phyloP scores from a whole-genome alignment of 495 filamentous ascomycete genomes.

The Podospora bellae-mahoneyi region DNA sequence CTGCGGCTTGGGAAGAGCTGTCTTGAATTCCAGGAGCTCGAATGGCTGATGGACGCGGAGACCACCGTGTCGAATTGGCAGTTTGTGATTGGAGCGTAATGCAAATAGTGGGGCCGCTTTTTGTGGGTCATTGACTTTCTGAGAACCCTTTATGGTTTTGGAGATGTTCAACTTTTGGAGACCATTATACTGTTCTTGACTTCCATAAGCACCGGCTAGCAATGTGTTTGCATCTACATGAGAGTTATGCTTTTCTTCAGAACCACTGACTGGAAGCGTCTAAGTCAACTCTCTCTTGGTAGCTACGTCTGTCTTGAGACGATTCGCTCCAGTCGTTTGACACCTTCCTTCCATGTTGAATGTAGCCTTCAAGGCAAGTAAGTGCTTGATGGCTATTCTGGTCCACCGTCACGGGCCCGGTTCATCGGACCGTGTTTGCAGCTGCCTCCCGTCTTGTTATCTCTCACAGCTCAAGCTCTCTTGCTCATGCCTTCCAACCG shows the following conservation, averaged over 20 bases:
- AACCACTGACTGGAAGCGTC: too few relatives aligned
- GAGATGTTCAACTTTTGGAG: not conserved
- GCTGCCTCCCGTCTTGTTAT: not conserved
- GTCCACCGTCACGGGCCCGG: too few relatives aligned
- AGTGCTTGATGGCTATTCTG: not conserved
- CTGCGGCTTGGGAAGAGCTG: slow-evolving; percentile 5
- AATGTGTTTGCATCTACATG: too few relatives aligned
- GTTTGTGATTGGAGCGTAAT: slow-evolving; percentile 24
- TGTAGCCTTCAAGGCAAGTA: not conserved
- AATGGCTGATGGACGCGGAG: not conserved
- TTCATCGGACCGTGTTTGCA: not conserved
- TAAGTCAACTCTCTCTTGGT: too few relatives aligned
- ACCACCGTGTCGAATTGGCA: slow-evolving; percentile 26
- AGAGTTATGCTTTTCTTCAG: too few relatives aligned
- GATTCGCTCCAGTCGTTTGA: too few relatives aligned
- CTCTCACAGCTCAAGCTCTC: not conserved
- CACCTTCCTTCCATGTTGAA: not conserved
- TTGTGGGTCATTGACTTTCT: not conserved
- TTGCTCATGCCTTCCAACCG: not conserved
- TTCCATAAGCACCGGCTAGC: too few relatives aligned
- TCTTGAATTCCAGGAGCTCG: not conserved
- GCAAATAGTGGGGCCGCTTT: slow-evolving; percentile 11
- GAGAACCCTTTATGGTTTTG: not conserved
- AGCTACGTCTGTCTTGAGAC: too few relatives aligned
- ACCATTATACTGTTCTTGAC: not conserved